Conservation (phyloP, 768 basidiomycete genomes). For the Chalciporus pseudorubinellus region DNA sequence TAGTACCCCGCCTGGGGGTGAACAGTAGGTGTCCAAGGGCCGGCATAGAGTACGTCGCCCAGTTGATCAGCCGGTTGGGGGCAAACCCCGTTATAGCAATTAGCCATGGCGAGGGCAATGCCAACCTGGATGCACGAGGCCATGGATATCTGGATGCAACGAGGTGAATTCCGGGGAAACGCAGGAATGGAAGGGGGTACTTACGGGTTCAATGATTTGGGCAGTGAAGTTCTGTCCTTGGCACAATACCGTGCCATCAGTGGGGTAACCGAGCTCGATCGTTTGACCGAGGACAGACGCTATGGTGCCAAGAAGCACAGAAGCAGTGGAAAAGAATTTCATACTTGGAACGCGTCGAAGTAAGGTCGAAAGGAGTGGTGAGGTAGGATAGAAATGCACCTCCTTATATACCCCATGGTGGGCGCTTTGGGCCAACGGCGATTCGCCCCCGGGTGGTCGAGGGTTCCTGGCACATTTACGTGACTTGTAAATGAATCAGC, state of each 20-base stretch:
- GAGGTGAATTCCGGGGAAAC: not conserved
- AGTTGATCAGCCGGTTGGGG: constrained; percentile 20
- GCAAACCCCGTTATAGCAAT: constrained; percentile 21
- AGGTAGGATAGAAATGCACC: not conserved
- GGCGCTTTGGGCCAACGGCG: too few relatives aligned
- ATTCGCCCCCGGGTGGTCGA: too few relatives aligned
- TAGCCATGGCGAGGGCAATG: constrained; percentile 26
- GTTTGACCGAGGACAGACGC: constrained; percentile 25
- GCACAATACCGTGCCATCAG: constrained; percentile 14
- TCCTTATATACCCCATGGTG: constrained; percentile 5
- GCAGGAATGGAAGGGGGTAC: not conserved
- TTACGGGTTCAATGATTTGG: constrained; percentile 23
- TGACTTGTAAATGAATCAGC: too few relatives aligned
- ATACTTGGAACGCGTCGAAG: constrained; percentile 4
- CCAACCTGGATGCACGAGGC: constrained; percentile 26
- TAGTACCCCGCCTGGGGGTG: constrained; percentile 24
- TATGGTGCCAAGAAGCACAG: constrained; percentile 6
- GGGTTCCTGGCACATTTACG: too few relatives aligned
- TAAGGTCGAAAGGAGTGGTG: too few relatives aligned
- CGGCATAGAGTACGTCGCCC: constrained; percentile 28
- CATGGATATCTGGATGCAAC: constrained; percentile 15
- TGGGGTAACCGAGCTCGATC: constrained; percentile 24
- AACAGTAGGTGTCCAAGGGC: constrained; percentile 24
- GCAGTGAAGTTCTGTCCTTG: constrained; percentile 19
- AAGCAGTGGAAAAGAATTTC: constrained; percentile 12